These are phyloP conservation scores for Gracilaria domingensis DNA, from an alignment of 23 red algal species.

Conservation along the genomic window DNA sequence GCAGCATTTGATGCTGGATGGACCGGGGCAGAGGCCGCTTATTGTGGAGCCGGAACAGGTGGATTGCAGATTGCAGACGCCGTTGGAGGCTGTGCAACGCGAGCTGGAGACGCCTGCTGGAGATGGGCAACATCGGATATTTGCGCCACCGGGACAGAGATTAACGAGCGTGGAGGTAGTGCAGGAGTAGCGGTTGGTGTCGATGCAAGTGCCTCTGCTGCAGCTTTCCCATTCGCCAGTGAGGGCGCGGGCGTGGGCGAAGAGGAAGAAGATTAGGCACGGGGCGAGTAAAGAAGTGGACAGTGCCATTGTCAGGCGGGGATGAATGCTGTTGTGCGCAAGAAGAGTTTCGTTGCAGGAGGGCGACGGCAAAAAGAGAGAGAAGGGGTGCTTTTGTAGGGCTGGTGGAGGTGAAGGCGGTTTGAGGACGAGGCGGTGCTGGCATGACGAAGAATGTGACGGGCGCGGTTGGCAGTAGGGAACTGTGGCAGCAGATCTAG, in stretches of 20 bases:
- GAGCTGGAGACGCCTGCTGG: background rate
- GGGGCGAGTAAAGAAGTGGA: too few relatives aligned
- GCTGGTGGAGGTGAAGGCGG: too few relatives aligned
- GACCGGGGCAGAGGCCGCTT: background rate
- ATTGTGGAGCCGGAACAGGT: background rate
- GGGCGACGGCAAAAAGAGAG: too few relatives aligned
- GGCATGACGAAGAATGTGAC: too few relatives aligned
- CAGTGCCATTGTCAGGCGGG: too few relatives aligned
- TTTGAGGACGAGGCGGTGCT: too few relatives aligned
- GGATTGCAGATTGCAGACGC: background rate
- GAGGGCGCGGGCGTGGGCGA: background rate
- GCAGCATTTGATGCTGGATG: constrained; percentile 19
- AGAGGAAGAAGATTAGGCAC: background rate
- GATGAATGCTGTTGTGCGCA: too few relatives aligned
- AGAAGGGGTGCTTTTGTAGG: too few relatives aligned
- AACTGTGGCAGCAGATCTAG: too few relatives aligned
- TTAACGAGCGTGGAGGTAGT: background rate
- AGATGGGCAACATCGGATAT: constrained; percentile 16
- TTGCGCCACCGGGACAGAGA: constrained; percentile 6
- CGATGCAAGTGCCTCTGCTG: background rate
- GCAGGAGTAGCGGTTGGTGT: background rate
- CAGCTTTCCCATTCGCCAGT: background rate
- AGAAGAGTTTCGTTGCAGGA: too few relatives aligned
- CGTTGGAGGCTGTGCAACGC: background rate
- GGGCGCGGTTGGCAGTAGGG: too few relatives aligned